Conservation (phyloP, 208 protist species). For the Trypanosoma vivax region DNA sequence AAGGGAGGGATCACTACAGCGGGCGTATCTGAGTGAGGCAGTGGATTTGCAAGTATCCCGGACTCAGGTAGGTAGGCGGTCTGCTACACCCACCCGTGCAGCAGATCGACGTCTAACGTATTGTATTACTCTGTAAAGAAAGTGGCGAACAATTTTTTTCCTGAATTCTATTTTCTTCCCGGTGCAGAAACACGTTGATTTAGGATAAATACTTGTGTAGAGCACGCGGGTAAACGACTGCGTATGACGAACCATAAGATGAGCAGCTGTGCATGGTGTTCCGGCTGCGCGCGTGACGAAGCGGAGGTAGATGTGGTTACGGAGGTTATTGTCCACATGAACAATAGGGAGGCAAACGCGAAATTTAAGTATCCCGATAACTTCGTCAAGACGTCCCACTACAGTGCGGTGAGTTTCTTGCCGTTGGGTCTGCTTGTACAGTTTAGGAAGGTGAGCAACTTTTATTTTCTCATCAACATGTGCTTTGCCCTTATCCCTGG, state of each 20-base stretch:
- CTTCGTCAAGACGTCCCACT: constrained; percentile 91
- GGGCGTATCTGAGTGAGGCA: too few relatives aligned
- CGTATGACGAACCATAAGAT: too few relatives aligned
- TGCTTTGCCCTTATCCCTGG: constrained; percentile 88
- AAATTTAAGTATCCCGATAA: constrained; percentile 75
- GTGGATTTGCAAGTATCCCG: too few relatives aligned
- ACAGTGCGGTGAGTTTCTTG: constrained; percentile 88
- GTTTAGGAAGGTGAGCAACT: constrained; percentile 89
- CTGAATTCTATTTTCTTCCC: background rate
- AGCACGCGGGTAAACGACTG: too few relatives aligned
- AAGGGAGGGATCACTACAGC: too few relatives aligned
- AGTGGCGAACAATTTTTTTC: too few relatives aligned
- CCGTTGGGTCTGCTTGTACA: constrained; percentile 91
- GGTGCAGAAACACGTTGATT: too few relatives aligned
- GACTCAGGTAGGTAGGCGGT: too few relatives aligned
- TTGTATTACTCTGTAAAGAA: too few relatives aligned
- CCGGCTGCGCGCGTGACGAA: constrained; percentile 21
- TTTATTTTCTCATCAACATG: constrained; percentile 94
- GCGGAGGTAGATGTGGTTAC: constrained; percentile 12
- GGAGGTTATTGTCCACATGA: constrained; percentile 81
- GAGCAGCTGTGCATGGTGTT: constrained; percentile 36
- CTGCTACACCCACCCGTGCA: too few relatives aligned
- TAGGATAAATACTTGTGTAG: too few relatives aligned
- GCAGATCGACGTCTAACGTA: too few relatives aligned
- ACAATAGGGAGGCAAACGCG: constrained; percentile 55